Conservation (phyloP, 2,329 filamentous ascomycete genomes). For the Aspergillus tanneri region DNA sequence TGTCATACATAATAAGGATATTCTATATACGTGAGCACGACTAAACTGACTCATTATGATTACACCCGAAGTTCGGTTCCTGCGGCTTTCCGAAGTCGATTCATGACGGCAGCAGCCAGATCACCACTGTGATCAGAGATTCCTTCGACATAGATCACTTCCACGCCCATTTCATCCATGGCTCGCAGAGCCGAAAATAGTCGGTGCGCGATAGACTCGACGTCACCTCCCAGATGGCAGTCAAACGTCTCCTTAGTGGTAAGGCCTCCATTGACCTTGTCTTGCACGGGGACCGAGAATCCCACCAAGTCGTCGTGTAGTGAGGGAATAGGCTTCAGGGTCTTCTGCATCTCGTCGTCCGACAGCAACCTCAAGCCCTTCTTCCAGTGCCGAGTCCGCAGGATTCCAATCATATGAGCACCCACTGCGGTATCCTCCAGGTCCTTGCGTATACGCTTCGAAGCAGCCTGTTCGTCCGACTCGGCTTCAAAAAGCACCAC, state of each 20-base stretch:
- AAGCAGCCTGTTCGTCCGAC: conserved; percentile 27
- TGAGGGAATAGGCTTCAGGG: conserved; percentile 23
- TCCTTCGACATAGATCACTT: conserved; percentile 88
- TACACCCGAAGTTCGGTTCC: conserved; percentile 53
- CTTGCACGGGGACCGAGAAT: conserved; percentile 30
- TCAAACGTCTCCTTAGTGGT: conserved; percentile 56
- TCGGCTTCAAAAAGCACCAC: conserved; percentile 77
- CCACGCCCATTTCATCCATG: conserved; percentile 74
- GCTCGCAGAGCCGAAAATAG: conserved; percentile 85
- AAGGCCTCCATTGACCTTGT: conserved; percentile 18
- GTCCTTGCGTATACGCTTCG: conserved; percentile 35
- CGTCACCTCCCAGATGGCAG: conserved; percentile 69
- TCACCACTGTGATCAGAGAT: conserved; percentile 70
- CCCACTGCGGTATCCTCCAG: conserved; percentile 31
- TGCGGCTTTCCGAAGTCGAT: conserved; percentile 75
- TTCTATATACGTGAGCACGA: conserved; percentile 4
- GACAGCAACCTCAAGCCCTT: conserved; percentile 30
- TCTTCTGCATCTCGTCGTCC: conserved; percentile 22
- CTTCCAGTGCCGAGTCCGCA: conserved; percentile 41
- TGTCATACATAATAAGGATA: neutral
- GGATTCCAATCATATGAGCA: conserved; percentile 38
- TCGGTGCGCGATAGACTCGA: conserved; percentile 74
- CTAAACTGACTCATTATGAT: conserved; percentile 16
- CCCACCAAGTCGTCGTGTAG: conserved; percentile 27
- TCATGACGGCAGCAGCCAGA: conserved; percentile 84